Percentiles rank a stretch among this genome's conserved stretches.
Evolutionary conservation across 257 asterid species (phyloP).

Genomic region (Gynochthodes officinalis): DNA sequence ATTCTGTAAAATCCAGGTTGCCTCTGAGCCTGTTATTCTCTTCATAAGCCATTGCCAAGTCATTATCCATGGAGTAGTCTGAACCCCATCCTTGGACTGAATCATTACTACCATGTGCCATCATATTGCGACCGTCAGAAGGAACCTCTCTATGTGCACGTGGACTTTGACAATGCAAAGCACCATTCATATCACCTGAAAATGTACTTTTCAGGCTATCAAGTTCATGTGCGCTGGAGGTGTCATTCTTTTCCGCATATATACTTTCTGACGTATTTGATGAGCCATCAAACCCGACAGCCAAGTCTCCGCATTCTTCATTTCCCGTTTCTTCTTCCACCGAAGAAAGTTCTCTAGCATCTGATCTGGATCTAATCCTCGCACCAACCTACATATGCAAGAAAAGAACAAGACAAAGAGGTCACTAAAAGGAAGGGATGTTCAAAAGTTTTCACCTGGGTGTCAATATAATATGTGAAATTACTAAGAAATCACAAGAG

Average conservation of each 20-base stretch:
- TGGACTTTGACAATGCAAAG: conserved; percentile 43
- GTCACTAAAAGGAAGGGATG: background rate
- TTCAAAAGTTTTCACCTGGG: background rate
- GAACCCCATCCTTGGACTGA: conserved; percentile 59
- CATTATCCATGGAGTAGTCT: conserved; percentile 53
- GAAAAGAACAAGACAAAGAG: conserved; percentile 9
- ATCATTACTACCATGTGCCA: conserved; percentile 41
- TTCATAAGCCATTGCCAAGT: conserved; percentile 53
- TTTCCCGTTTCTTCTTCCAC: conserved; percentile 61
- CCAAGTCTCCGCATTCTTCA: conserved; percentile 65
- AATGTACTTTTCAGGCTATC: conserved; percentile 47
- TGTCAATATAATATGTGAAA: background rate
- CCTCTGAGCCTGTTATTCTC: conserved; percentile 74
- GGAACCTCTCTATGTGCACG: conserved; percentile 43
- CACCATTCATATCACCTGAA: conserved; percentile 39
- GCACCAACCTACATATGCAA: conserved; percentile 45
- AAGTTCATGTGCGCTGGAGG: conserved; percentile 39
- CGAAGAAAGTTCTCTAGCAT: conserved; percentile 62
- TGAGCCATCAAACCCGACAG: conserved; percentile 70
- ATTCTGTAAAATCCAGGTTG: conserved; percentile 75
- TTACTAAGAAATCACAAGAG: background rate
- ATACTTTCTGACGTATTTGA: conserved; percentile 85
- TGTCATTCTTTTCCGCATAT: conserved; percentile 68
- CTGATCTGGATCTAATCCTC: conserved; percentile 54
- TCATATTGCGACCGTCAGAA: conserved; percentile 39